Percentiles rank a stretch among this genome's conserved stretches.
Evolutionary conservation across 768 basidiomycete genomes (phyloP).

Genomic region (Cystobasidiopsis lactophilus): DNA sequence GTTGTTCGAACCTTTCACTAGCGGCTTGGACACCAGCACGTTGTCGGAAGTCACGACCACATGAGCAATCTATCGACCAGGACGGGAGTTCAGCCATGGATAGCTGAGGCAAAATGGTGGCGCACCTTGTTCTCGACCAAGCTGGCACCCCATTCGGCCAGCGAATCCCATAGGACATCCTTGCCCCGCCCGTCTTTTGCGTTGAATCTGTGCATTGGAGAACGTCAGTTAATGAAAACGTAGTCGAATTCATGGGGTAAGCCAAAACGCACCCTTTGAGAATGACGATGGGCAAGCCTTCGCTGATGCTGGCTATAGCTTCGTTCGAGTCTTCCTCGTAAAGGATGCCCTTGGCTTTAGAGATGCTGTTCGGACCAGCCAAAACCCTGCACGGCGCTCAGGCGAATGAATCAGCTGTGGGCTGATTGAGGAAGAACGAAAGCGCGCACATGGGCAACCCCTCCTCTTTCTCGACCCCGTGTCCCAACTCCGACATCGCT

Average conservation of each 20-base stretch:
- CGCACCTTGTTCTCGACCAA: constrained; percentile 57
- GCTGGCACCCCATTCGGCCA: constrained; percentile 65
- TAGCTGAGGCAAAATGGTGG: too few species aligned
- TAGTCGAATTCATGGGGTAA: background rate
- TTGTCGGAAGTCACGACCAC: constrained; percentile 79
- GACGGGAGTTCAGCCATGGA: background rate
- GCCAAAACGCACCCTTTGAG: constrained; percentile 26
- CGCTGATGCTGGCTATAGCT: constrained; percentile 26
- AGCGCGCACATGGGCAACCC: constrained; percentile 22
- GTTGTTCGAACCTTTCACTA: constrained; percentile 43
- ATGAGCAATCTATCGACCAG: constrained; percentile 51
- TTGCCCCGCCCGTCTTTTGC: constrained; percentile 32
- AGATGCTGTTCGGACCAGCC: background rate
- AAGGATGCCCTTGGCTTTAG: background rate
- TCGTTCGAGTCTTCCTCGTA: constrained; percentile 6
- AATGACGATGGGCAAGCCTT: constrained; percentile 60
- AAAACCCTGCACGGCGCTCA: background rate
- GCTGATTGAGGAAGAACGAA: constrained; percentile 27
- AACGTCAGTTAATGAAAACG: background rate
- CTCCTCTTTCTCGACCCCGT: constrained; percentile 41
- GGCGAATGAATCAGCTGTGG: background rate
- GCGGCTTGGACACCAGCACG: constrained; percentile 58
- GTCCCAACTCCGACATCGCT: constrained; percentile 59
- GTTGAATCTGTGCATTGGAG: constrained; percentile 9
- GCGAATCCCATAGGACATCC: constrained; percentile 35